Evolutionary conservation across 129 eudicot genomes (phyloP), one percentile per base, ranked within the genome.

Genomic region (Flaveria linearis): DNA sequence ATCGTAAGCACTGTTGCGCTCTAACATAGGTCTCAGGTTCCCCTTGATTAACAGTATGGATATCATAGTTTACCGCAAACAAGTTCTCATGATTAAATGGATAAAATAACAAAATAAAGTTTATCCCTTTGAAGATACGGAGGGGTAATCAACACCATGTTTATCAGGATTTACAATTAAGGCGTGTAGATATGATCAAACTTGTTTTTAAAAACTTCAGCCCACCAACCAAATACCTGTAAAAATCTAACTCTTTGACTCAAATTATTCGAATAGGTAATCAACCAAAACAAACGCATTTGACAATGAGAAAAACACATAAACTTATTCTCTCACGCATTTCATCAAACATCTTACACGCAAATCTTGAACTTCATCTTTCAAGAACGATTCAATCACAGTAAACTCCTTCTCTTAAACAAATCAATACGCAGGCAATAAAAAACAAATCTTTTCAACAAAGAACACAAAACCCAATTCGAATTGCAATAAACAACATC

Each of bases 211-310:
- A 14, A 49, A 30, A 26, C 26, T 68, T 43, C 81, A 52, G 68
- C 75, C 78, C 64, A 76, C 58, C 82, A 62, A 72, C 66, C 69
- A 63, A 78, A 64, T 62, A 68, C 46, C 55, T 14, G 1, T 4
- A 52, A 28, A 52, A 72, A 79, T 4, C 68, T 76, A 80, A 80
- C 63, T 67, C 46, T 80, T 80, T 80, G 79, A 80, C 84, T 74
- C 10, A 43, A 67, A 26, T 42, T 53, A 51, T 41, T 80, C n/a
- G 73, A 71, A 33, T 18, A 61, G 14, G 65, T 78, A 69, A 78
- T 43, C 41, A 56, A 13, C 6, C 3, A 30, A n/a, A 69, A 69
- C 9, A 30, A 23, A 36, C 41, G 41, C 41, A 36, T 36, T 36
- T 36, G 41, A 36, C 41, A 5, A 36, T 36, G 41, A 10, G 1